Evolutionary conservation across 805 yeast species (phyloP).

Genomic region (Lachancea sp.): DNA sequence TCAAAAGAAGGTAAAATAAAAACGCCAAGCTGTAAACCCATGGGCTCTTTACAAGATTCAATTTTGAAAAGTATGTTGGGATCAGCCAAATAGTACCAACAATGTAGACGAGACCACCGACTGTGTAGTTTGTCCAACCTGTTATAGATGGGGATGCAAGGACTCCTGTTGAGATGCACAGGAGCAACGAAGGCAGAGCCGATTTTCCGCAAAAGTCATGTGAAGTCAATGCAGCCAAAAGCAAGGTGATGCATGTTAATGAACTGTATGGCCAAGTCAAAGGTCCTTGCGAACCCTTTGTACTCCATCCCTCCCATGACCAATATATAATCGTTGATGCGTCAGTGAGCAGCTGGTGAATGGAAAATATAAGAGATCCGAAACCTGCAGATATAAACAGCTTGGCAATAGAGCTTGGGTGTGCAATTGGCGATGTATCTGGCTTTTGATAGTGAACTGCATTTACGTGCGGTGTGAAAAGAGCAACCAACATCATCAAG

Average conservation of each 20-base stretch:
- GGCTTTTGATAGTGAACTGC: conserved; percentile 15
- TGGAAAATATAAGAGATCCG: conserved; percentile 66
- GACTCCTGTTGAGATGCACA: conserved; percentile 28
- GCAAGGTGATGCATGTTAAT: conserved; percentile 52
- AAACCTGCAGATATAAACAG: conserved; percentile 48
- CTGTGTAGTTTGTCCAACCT: conserved; percentile 33
- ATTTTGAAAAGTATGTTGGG: conserved; percentile 58
- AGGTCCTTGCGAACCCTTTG: conserved; percentile 72
- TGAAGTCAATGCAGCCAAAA: conserved; percentile 44
- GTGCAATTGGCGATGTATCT: conserved; percentile 2
- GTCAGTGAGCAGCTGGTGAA: conserved; percentile 73
- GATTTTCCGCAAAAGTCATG: conserved; percentile 18
- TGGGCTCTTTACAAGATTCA: conserved; percentile 51
- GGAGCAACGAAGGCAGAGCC: conserved; percentile 22
- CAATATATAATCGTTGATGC: conserved; percentile 82
- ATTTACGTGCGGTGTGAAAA: conserved; percentile 47
- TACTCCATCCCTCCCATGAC: conserved; percentile 95
- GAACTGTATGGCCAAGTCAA: conserved; percentile 62
- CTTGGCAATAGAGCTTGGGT: conserved; percentile 14
- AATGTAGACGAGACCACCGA: conserved; percentile 68
- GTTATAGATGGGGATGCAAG: conserved; percentile 18
- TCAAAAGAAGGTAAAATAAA: conserved; percentile 45
- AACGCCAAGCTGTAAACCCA: conserved; percentile 45
- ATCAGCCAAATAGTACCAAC: conserved; percentile 54
- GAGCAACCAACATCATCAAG: conserved; percentile 44